Evolutionary conservation across 805 yeast genomes (phyloP), one percentile per base, ranked within the genome.

Genomic region (Saccharomycopsis schoenii): DNA sequence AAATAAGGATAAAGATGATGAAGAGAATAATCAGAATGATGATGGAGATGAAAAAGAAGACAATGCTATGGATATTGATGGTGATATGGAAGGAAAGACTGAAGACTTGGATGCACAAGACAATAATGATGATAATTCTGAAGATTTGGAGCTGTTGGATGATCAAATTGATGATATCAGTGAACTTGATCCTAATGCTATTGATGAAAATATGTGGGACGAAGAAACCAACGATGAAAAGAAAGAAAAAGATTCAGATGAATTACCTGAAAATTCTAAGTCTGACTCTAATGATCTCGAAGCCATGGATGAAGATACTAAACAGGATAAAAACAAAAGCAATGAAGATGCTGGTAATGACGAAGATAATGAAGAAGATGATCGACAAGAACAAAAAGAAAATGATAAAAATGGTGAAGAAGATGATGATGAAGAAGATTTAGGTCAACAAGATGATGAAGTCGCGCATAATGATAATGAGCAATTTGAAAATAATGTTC

Each of bases 171-270:
- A 93, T 65, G 89, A 92, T 68, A 74, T 93, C 39, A 96, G 89
- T 70, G 96, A 90, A 61, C 77, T 87, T 65, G 98, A 92, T 77
- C 97, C 97, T 1, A 89, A 91, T 73, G 96, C 97, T 2, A 83
- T 93, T 57, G 98, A 93, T 71, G 97, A 93, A 66, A 93, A 90
- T 74, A 90, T 90, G 97, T 93, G 98, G 97, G 94, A 93, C 68
- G 97, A 92, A 68, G 91, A 93, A 70, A 88, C 86, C 12, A 80
- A 84, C 61, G 90, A 85, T 15, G 82, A 82, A 65, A 79, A 82
- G 21, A 88, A 89, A 68, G 97, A 91, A 68, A 91, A 91, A 70
- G 89, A 90, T 52, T 79, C 92, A 9, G 96, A 91, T 34, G 76
- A 81, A 61, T 73, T 83, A 74, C 84, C 89, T 2, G 83, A 85